phyloP scores from a whole-genome alignment of 2,329 filamentous ascomycete species.

The Epichloe sibirici region DNA sequence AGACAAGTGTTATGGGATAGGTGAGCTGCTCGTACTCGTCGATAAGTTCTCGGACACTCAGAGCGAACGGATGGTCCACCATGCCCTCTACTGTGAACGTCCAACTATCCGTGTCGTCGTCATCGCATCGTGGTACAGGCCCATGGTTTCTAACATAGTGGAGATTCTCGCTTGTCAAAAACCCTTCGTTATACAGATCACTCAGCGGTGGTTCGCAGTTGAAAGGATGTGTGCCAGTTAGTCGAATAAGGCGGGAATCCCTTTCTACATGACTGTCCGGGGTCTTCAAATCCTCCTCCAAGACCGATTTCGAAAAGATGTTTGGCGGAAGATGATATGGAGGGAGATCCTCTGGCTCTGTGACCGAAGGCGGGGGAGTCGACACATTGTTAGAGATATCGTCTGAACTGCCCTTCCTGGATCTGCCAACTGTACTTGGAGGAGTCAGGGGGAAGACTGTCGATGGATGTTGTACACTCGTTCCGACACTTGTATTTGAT shows the following conservation, averaged over 20 bases:
- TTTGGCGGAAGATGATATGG: slow-evolving; percentile 57
- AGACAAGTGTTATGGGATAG: slow-evolving; percentile 78
- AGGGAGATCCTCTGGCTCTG: neutral
- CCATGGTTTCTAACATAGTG: slow-evolving; percentile 93
- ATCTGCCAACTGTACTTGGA: slow-evolving; percentile 25
- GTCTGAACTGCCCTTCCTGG: slow-evolving; percentile 22
- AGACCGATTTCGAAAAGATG: slow-evolving; percentile 45
- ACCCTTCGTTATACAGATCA: slow-evolving; percentile 65
- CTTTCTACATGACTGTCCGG: slow-evolving; percentile 72
- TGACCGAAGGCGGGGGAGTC: neutral
- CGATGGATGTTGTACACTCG: neutral
- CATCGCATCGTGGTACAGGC: slow-evolving; percentile 61
- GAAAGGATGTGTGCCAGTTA: slow-evolving; percentile 84
- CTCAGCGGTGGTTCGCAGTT: slow-evolving; percentile 79
- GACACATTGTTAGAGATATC: neutral
- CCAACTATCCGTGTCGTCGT: slow-evolving; percentile 66
- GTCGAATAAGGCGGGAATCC: slow-evolving; percentile 68
- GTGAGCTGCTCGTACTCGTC: slow-evolving; percentile 69
- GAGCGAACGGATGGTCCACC: slow-evolving; percentile 61
- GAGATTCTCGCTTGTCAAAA: slow-evolving; percentile 74
- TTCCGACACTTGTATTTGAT: neutral
- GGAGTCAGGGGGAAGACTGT: slow-evolving; percentile 26
- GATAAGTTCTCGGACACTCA: slow-evolving; percentile 62
- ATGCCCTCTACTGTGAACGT: slow-evolving; percentile 73
- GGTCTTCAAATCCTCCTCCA: slow-evolving; percentile 68